phyloP scores from a whole-genome alignment of 495 filamentous ascomycete species.

The Baudoinia panamericana region DNA sequence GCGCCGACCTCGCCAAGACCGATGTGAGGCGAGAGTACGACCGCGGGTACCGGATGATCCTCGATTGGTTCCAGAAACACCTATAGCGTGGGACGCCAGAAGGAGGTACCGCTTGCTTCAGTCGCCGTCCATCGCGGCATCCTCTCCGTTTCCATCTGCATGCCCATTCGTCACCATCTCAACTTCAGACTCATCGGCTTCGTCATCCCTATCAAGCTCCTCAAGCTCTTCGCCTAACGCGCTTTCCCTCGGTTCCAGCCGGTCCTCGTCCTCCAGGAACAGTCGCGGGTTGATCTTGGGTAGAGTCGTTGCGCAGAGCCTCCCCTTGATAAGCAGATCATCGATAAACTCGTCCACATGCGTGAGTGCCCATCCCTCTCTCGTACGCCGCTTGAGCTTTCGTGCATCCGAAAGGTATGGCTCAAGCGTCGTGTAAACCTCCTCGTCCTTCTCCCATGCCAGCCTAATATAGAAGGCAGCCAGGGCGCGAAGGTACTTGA shows the following conservation, averaged over 20 bases:
- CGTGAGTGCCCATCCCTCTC: slow-evolving; percentile 58
- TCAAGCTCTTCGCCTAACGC: slow-evolving; percentile 72
- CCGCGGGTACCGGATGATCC: slow-evolving; percentile 8
- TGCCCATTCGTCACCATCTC: slow-evolving; percentile 8
- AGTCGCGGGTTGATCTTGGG: slow-evolving; percentile 79
- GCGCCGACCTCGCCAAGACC: slow-evolving; percentile 3
- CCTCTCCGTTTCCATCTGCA: slow-evolving; percentile 1
- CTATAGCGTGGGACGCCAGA: too few relatives aligned
- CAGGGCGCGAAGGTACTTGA: slow-evolving; percentile 66
- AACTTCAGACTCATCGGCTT: slow-evolving; percentile 27
- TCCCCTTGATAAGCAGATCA: slow-evolving; percentile 75
- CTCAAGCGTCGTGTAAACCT: slow-evolving; percentile 70
- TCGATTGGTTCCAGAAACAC: slow-evolving; percentile 7
- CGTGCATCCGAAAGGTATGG: slow-evolving; percentile 69
- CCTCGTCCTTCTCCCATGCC: slow-evolving; percentile 60
- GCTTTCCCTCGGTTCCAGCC: slow-evolving; percentile 76
- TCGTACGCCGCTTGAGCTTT: slow-evolving; percentile 63
- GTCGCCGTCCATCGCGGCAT: slow-evolving; percentile 2
- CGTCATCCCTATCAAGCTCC: slow-evolving; percentile 58
- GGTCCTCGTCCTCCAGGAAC: slow-evolving; percentile 76
- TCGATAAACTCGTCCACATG: slow-evolving; percentile 91
- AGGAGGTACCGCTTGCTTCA: too few relatives aligned
- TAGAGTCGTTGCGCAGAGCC: slow-evolving; percentile 80
- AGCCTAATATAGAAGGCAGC: slow-evolving; percentile 89
- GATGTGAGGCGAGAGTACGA: slow-evolving; percentile 4